These are phyloP conservation scores for Ganoderma multipileum DNA, from an alignment of 1,284 basidiomycete species.

Conservation along the genomic window DNA sequence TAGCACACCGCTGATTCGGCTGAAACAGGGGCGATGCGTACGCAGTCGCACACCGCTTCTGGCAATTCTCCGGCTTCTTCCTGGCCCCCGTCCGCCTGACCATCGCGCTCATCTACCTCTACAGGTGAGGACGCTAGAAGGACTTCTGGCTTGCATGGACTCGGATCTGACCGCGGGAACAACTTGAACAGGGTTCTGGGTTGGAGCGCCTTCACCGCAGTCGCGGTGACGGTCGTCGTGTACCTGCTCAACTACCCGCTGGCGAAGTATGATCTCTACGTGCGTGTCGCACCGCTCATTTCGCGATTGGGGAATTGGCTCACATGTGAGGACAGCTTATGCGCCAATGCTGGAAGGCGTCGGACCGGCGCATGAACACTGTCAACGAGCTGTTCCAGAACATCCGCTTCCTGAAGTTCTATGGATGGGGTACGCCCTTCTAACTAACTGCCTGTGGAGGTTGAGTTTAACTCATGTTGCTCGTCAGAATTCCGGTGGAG, in stretches of 20 bases:
- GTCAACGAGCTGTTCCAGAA: slow-evolving; percentile 85
- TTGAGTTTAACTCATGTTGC: background rate
- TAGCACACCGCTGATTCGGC: background rate
- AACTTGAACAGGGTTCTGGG: slow-evolving; percentile 74
- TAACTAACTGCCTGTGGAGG: background rate
- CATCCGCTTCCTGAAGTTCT: slow-evolving; percentile 74
- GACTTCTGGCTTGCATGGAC: slow-evolving; percentile 16
- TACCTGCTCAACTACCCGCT: slow-evolving; percentile 73
- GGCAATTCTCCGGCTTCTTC: slow-evolving; percentile 74
- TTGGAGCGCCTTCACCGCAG: slow-evolving; percentile 84
- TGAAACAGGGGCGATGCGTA: slow-evolving; percentile 67
- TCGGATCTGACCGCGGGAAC: background rate
- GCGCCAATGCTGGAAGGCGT: slow-evolving; percentile 69
- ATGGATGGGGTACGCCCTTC: slow-evolving; percentile 65
- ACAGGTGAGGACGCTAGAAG: slow-evolving; percentile 56
- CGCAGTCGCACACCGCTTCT: slow-evolving; percentile 74
- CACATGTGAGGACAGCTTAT: slow-evolving; percentile 52
- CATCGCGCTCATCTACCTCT: slow-evolving; percentile 78
- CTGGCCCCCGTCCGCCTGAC: slow-evolving; percentile 75
- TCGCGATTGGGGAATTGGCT: background rate
- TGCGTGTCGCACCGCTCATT: slow-evolving; percentile 40
- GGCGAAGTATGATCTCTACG: slow-evolving; percentile 69
- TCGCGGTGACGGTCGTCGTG: slow-evolving; percentile 71
- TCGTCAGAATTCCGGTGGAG: slow-evolving; percentile 53
- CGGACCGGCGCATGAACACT: slow-evolving; percentile 77